Percentiles rank a stretch among this genome's conserved stretches.
Evolutionary conservation across 768 basidiomycete species (phyloP).

Genomic region (Cytidiella melzeri): DNA sequence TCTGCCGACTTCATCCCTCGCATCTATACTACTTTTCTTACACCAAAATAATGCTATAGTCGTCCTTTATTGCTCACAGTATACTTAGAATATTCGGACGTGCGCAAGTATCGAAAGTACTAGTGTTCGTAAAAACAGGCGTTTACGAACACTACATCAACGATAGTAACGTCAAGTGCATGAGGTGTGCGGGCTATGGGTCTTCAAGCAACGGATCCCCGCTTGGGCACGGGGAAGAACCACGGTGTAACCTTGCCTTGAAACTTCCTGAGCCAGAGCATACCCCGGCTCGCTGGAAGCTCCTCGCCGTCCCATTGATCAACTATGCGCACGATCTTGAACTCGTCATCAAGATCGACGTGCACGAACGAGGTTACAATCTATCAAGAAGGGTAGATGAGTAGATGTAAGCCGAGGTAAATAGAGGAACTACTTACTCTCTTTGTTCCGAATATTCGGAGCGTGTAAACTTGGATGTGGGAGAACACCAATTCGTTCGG

Average conservation of each 20-base stretch:
- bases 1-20: no score
- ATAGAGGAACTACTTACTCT: slow-evolving; percentile 33
- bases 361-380: slow-evolving; percentile 52
- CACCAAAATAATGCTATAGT: no score
- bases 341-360: slow-evolving; percentile 60
- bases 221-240: slow-evolving; percentile 29
- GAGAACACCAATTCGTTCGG: slow-evolving; percentile 58
- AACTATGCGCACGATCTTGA: slow-evolving; percentile 50
- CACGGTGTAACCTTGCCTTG: slow-evolving; percentile 49
- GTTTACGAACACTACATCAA: no score
- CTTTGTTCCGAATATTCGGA: slow-evolving; percentile 43
- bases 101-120: no score
- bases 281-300: slow-evolving; percentile 42
- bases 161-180: no score
- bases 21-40: no score
- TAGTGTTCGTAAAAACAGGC: no score
- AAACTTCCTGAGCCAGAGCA: slow-evolving; percentile 39
- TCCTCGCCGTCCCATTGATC: slow-evolving; percentile 59
- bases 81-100: no score
- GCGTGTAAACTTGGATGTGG: slow-evolving; percentile 56
- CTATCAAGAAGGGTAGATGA: slow-evolving; percentile 27
- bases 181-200: no score
- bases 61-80: no score
- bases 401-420: neutral
- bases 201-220: no score